A percentile compares a stretch with the other conserved stretches of the same genome.
These are phyloP conservation scores for Penicillium coffeae DNA, from an alignment of 495 filamentous ascomycete genomes.

Conservation along the genomic window DNA sequence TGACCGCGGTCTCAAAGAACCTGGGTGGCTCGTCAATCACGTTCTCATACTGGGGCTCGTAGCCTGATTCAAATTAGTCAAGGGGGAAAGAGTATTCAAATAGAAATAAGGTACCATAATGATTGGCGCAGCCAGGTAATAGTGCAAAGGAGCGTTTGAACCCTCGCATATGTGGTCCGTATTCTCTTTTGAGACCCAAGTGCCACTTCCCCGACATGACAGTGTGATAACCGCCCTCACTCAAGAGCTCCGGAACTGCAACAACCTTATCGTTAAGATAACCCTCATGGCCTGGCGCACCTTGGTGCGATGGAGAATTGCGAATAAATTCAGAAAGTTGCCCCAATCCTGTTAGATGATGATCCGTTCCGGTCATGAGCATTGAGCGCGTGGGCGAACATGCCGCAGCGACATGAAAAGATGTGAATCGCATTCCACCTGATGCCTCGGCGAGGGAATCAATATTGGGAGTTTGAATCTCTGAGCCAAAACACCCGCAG, in stretches of 20 bases:
- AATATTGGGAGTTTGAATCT: conserved; percentile 27
- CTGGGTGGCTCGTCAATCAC: conserved; percentile 33
- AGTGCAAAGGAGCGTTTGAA: conserved; percentile 25
- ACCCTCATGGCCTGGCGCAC: conserved; percentile 51
- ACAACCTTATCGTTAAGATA: conserved; percentile 51
- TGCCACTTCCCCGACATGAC: conserved; percentile 49
- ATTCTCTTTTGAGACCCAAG: conserved; percentile 6
- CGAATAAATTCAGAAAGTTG: conserved; percentile 21
- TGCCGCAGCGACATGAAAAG: conserved; percentile 30
- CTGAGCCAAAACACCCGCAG: conserved; percentile 19
- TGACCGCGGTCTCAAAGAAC: conserved; percentile 4
- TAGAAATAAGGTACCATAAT: conserved; percentile 26
- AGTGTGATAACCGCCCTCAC: conserved; percentile 48
- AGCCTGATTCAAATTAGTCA: conserved; percentile 15
- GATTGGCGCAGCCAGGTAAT: conserved; percentile 42
- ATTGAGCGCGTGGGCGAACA: conserved; percentile 33
- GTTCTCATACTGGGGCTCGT: conserved; percentile 34
- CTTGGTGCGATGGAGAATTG: conserved; percentile 10
- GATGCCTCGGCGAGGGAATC: conserved; percentile 15
- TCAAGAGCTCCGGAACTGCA: conserved; percentile 46
- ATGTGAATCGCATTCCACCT: conserved; percentile 24
- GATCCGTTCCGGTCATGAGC: conserved; percentile 50
- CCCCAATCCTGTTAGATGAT: conserved; percentile 33
- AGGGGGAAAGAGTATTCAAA: not conserved
- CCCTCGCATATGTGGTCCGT: conserved; percentile 6